phyloP scores from a whole-genome alignment of 495 filamentous ascomycete species.

The Aspergillus ellipticus region DNA sequence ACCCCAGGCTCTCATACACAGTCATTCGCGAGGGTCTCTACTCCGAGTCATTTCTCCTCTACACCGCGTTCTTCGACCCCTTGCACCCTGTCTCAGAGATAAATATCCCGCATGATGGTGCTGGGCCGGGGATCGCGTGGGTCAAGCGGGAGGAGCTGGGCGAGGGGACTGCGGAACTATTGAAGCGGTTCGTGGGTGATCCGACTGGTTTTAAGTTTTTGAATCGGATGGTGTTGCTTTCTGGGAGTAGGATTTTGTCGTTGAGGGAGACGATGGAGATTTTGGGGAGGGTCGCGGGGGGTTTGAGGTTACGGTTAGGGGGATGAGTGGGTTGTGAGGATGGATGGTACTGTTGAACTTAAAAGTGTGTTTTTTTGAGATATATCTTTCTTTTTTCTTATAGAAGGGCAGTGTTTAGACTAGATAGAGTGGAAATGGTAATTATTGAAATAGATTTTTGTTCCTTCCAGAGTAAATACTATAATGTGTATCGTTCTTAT shows the following conservation, averaged over 20 bases:
- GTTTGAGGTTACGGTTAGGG: no score
- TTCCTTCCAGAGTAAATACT: no score
- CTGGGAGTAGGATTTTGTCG: conserved; percentile 27
- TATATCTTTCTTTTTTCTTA: no score
- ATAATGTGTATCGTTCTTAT: no score
- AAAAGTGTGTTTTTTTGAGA: no score
- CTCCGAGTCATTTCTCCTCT: conserved; percentile 58
- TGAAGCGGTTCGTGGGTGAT: conserved; percentile 15
- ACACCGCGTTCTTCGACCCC: conserved; percentile 54
- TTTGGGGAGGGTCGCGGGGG: conserved; percentile 22
- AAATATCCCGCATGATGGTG: conserved; percentile 40
- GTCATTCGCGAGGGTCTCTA: conserved; percentile 59
- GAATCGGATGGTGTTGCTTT: conserved; percentile 33
- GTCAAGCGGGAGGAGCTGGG: conserved; percentile 44
- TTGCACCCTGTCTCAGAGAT: conserved; percentile 22
- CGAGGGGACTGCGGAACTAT: conserved; percentile 36
- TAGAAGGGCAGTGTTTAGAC: no score
- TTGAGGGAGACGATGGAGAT: conserved; percentile 34
- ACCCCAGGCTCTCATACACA: conserved; percentile 36
- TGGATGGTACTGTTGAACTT: no score
- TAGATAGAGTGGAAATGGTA: no score
- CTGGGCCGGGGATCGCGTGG: conserved; percentile 38
- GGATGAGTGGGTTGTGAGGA: no score
- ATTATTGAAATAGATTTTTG: no score
- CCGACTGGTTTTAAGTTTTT: conserved; percentile 19